Evolutionary conservation across 768 basidiomycete genomes (phyloP).

Genomic region (Boletus coccyginus): DNA sequence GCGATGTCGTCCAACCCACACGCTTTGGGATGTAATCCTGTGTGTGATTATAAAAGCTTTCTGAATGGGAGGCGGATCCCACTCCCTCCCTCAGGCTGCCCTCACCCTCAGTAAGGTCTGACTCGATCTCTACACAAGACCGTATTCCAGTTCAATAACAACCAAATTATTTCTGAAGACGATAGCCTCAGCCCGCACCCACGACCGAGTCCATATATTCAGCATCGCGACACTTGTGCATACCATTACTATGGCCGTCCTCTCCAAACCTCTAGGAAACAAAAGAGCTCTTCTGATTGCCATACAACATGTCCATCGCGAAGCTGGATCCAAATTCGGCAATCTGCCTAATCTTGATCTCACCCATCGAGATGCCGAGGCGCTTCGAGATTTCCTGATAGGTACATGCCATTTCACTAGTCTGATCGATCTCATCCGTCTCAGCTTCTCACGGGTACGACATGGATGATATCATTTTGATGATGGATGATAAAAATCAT

Average conservation of each 20-base stretch:
- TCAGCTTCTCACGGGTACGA: constrained; percentile 40
- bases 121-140: too few species aligned
- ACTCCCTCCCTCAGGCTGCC: background rate
- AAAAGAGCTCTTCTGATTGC: constrained; percentile 24
- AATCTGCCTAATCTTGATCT: constrained; percentile 8
- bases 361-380: constrained; percentile 20
- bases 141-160: background rate
- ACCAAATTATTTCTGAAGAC: background rate
- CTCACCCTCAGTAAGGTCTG: background rate
- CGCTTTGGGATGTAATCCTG: too few species aligned
- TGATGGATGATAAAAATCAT: constrained; percentile 38
- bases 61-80: background rate
- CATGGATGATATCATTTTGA: constrained; percentile 38
- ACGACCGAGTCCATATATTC: background rate
- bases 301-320: constrained; percentile 7
- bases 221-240: too few species aligned
- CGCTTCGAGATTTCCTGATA: constrained; percentile 15
- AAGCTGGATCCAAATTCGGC: background rate
- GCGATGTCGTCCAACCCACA: too few species aligned
- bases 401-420: constrained; percentile 1
- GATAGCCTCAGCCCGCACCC: background rate
- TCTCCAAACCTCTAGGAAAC: background rate
- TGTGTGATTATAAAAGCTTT: too few species aligned
- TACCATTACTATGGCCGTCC: background rate
- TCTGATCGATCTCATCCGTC: background rate